Base-by-base conservation (phyloP, 768 basidiomycete genomes). In the Russula compacta region DNA sequence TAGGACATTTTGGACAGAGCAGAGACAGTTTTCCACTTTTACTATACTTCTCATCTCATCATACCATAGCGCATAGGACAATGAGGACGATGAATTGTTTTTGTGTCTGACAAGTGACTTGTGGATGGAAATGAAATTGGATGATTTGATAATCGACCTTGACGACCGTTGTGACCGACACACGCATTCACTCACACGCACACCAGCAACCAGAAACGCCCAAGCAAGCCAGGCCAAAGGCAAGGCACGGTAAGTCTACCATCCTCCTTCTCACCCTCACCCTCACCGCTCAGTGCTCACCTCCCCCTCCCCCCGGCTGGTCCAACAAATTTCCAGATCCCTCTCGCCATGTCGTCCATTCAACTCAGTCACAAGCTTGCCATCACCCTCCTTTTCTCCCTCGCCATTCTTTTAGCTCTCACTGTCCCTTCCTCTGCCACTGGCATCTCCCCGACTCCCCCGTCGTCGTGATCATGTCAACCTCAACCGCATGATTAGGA, bases 401-500 rank as follows among this genome's bases (percentile, higher is more conserved):
- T 83, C 68, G 76, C 81, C 65, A 69, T 89, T 70, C 72, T 81
- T 71, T 71, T 86, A 70, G 74, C 78, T 59, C 68, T 82, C 68
- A 70, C 71, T 55, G 68, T 14, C n/a, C 21, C 78, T 66, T 71
- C 77, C 63, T 74, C 78, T 48, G 75, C 81, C 59, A 81, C 81
- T 69, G 73, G 78, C 58, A 70, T 76, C 61, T 73, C 75, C 63
- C 72, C 35, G 58, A 65, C 68, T 65, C 65, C 24, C 66, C 70
- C 73, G 73, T 39, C 83, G 77, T 53, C 82, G 82, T 66, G 80
- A 80, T 72, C 84, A 87, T 73, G 76, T 67, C 53, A 75, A 75
- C 67, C 73, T 83, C 68, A 81, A 83, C 68, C 85, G 88, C 68
- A 73, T 91, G 71, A 70, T 90, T 66, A 87, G 78, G 75, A 89